Percentiles rank a stretch among this genome's conserved stretches.
phyloP scores from a whole-genome alignment of 1,284 basidiomycete genomes.

The Ustilago tritici region DNA sequence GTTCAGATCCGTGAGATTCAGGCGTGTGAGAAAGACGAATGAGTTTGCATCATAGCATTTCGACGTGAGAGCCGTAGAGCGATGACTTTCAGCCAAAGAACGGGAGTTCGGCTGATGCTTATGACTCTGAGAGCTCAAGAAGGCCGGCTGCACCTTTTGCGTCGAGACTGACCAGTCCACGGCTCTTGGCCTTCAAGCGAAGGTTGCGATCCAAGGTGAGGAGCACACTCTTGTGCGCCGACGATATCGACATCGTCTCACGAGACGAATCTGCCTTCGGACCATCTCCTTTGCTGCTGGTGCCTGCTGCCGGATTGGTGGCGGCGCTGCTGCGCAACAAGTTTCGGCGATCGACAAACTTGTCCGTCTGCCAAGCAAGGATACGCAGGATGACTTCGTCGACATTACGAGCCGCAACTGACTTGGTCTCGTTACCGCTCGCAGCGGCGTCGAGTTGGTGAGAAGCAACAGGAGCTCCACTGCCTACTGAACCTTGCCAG shows the following conservation, averaged over 20 bases:
- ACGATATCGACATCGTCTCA: slow-evolving; percentile 50
- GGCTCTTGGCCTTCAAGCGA: slow-evolving; percentile 74
- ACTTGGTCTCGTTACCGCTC: slow-evolving; percentile 45
- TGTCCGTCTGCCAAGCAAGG: slow-evolving; percentile 89
- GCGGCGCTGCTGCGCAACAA: slow-evolving; percentile 69
- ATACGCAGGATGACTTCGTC: slow-evolving; percentile 94
- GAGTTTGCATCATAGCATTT: no score
- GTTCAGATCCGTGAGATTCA: neutral
- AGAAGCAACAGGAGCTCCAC: slow-evolving; percentile 5
- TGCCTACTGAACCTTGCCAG: slow-evolving; percentile 22
- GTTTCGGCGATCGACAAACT: slow-evolving; percentile 85
- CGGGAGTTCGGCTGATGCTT: neutral
- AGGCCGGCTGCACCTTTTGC: slow-evolving; percentile 65
- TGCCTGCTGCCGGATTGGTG: neutral
- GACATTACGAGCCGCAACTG: slow-evolving; percentile 79
- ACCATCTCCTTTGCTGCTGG: slow-evolving; percentile 29
- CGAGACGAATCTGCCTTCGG: neutral
- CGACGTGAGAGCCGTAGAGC: no score
- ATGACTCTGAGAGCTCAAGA: slow-evolving; percentile 10
- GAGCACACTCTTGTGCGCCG: slow-evolving; percentile 83
- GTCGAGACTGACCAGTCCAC: slow-evolving; percentile 81
- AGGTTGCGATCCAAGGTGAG: slow-evolving; percentile 89
- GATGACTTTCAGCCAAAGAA: neutral
- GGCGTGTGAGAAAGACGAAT: neutral
- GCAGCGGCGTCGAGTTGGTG: slow-evolving; percentile 17